These are phyloP conservation scores for Gossypium stocksii DNA, from an alignment of 345 rosid genomes.

Conservation along the genomic window DNA sequence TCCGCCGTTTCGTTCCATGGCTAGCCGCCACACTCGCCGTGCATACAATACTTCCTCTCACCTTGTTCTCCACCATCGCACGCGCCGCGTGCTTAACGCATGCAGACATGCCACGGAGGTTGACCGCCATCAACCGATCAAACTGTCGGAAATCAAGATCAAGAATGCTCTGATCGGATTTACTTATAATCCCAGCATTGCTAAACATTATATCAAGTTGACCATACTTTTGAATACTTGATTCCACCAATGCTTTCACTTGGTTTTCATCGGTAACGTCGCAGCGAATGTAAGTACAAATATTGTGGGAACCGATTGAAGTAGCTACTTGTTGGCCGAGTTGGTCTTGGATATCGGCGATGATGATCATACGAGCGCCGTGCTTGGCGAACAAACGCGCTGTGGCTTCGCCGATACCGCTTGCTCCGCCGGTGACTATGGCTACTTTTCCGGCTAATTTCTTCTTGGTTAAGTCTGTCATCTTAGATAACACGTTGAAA, in stretches of 20 bases:
- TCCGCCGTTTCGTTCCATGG: not conserved
- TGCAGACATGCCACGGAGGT: slow-evolving; percentile 12
- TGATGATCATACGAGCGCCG: slow-evolving; percentile 4
- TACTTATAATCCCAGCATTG: not conserved
- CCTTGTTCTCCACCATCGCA: slow-evolving; percentile 1
- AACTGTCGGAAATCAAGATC: not conserved
- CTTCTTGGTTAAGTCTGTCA: not conserved
- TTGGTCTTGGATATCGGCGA: slow-evolving; percentile 16
- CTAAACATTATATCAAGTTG: slow-evolving; percentile 10
- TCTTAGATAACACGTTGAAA: not conserved
- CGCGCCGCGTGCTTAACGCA: slow-evolving; percentile 14
- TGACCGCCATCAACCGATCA: slow-evolving; percentile 3
- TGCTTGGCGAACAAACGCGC: slow-evolving; percentile 8
- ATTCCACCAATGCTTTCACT: slow-evolving; percentile 4
- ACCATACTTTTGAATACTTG: not conserved
- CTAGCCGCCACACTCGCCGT: slow-evolving; percentile 11
- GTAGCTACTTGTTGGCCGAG: slow-evolving; percentile 1
- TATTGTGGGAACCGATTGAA: not conserved
- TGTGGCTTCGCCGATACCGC: slow-evolving; percentile 14
- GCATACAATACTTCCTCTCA: slow-evolving; percentile 14
- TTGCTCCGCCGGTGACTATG: slow-evolving; percentile 15
- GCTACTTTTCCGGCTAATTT: slow-evolving; percentile 15
- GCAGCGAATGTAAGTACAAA: slow-evolving; percentile 10
- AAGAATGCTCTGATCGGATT: not conserved
- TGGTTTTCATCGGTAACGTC: slow-evolving; percentile 8